Base-by-base conservation (phyloP, 2,329 filamentous ascomycete species). In the Nemania abortiva region DNA sequence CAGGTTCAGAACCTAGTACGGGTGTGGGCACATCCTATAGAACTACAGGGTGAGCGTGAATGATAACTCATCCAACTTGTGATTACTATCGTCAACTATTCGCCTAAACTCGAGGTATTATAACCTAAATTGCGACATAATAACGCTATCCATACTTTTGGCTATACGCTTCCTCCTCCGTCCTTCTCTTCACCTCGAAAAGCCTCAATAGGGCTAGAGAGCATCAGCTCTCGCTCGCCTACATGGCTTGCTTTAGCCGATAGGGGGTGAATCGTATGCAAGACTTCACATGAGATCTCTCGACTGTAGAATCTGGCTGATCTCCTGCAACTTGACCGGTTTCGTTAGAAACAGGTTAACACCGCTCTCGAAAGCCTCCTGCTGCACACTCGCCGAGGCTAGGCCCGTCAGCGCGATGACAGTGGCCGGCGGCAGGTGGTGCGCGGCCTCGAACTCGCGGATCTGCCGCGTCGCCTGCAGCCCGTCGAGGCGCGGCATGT, bases 291-390 rank as follows among this genome's bases (percentile, higher is more conserved):
- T 34, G 11, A 69, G 58, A 18, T 54, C 58, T 27, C 56, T 69
- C 9, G 63, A 62, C 13, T 61, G 49, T 15, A 69, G 31, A 42
- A 62, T 69, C 24, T 63, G 47, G 49, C 60, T 70, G 7, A 68
- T 64, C 37, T 82, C 78, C 2, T 77, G 77, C 9, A 82, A 68
- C 6, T 79, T 74, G n/a, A 85, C 82, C 0, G 84, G 84, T 72
- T 86, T 85, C 65, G 84, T 83, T 55, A 86, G 71, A 67, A 84
- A 85, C 4, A 84, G 69, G 71, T 86, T 83, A 27, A 85, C 80
- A 1, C 84, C 84, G 62, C 79, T 81, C 15, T 79, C 81, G 67
- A 83, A 82, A 0, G 84, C 83, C 66, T 85, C 84, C 65, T 83
- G 80, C 55, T 84, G 80, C 5, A 82, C 82, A 27, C 79, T 80